Evolutionary conservation across 192 early-diverging fungal species (phyloP), one percentile per base, ranked within the genome.

Genomic region (Coemansia sp.): DNA sequence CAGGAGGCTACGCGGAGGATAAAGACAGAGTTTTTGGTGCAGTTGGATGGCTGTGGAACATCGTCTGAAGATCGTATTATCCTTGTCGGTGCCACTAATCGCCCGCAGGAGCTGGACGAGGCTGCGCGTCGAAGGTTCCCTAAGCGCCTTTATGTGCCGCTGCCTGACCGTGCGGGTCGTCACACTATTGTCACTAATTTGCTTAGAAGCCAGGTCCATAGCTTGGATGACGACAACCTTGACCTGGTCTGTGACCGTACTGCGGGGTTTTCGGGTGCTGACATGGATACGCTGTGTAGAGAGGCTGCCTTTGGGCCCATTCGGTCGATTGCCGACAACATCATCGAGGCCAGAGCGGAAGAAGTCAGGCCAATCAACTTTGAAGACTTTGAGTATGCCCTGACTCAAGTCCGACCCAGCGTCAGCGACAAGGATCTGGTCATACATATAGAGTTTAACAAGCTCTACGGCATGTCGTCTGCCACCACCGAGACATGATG

Each of bases 21-120:
- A 50, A 98, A 98, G 78, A 98, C 96, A 2, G 96, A 96, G 80
- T 96, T 96, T 82, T 74, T 97, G 69, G 89, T 95, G 37, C 90
- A 92, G 69, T 88, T 88, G 53, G 85, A 85, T 61, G 87, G 95
- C 85, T 88, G 95, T 37, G 92, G 90, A 1, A 93, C 93, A 0
- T 84, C 86, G 33, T 73, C 77, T 2, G 88, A 96, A 33, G 88
- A 95, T 72, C 79, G 92, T 17, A 92, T 97, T 19, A 81, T 97
- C 16, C 69, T 97, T 61, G 83, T 90, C n/a, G 91, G 92, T 17
- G 90, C 86, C 0, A 88, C 90, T 9, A 89, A 91, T 66, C 75
- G 89, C 46, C 96, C 96, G 37, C 91, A 92, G 33, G 96, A 98
- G 69, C 88, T 98, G 32, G 96, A 98, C 68, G 95, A 98, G 69